These are phyloP conservation scores for Phaffia australis DNA, from an alignment of 768 basidiomycete species.

Conservation along the genomic window DNA sequence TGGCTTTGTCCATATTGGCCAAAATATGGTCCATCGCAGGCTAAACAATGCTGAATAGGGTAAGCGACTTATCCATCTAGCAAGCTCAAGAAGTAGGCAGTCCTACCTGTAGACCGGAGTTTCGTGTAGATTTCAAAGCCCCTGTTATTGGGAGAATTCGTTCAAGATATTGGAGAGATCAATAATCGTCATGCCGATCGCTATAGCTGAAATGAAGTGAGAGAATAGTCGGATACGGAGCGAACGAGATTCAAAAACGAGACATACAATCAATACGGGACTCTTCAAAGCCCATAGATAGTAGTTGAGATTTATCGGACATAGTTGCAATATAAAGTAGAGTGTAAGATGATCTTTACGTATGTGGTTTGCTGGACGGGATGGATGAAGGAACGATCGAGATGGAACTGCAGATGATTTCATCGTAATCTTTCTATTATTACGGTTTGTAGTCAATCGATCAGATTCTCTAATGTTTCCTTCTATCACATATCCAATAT, in stretches of 20 bases:
- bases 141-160: conserved; percentile 43
- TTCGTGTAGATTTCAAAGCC: conserved; percentile 75
- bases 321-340: background rate
- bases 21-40: conserved; percentile 68
- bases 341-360: background rate
- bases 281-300: conserved; percentile 78
- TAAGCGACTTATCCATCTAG: conserved; percentile 24
- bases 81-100: conserved; percentile 3
- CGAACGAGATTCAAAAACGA: conserved; percentile 21
- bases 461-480: too few species aligned
- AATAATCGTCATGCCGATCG: background rate
- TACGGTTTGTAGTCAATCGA: too few species aligned
- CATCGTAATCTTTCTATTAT: too few species aligned
- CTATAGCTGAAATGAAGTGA: background rate
- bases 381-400: too few species aligned
- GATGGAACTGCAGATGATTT: too few species aligned
- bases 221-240: background rate
- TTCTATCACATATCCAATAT: too few species aligned
- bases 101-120: conserved; percentile 61
- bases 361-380: too few species aligned
- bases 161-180: conserved; percentile 5
- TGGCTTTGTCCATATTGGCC: conserved; percentile 61
- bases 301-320: conserved; percentile 41
- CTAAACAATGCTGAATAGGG: conserved; percentile 22
- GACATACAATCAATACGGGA: conserved; percentile 73